phyloP scores from a whole-genome alignment of 371 early-diverging fungal genomes.

The Lichtheimia hyalospora region DNA sequence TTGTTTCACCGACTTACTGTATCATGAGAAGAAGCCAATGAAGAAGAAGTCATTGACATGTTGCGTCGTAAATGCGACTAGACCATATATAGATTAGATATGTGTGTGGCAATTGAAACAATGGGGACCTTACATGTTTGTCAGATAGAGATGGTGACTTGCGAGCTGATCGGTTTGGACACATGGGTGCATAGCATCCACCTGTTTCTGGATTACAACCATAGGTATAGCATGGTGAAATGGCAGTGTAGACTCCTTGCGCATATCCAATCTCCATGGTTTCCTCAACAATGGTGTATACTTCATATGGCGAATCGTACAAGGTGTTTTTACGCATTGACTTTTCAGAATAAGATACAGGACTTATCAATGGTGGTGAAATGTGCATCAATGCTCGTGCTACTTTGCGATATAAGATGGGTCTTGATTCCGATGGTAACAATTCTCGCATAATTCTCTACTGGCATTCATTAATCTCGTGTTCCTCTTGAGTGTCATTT shows the following conservation, averaged over 20 bases:
- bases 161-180: slow-evolving; percentile 28
- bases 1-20: slow-evolving; percentile 26
- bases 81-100: neutral
- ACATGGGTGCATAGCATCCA: slow-evolving; percentile 42
- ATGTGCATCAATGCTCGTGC: slow-evolving; percentile 35
- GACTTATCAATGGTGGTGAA: slow-evolving; percentile 32
- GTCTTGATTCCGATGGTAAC: slow-evolving; percentile 20
- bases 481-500: neutral
- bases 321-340: slow-evolving; percentile 37
- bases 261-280: slow-evolving; percentile 21
- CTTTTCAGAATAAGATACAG: slow-evolving; percentile 43
- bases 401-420: slow-evolving; percentile 24
- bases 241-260: slow-evolving; percentile 38
- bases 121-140: neutral
- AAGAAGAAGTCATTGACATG: slow-evolving; percentile 13
- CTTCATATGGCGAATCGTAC: slow-evolving; percentile 35
- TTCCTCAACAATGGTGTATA: slow-evolving; percentile 34
- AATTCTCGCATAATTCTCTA: slow-evolving; percentile 38
- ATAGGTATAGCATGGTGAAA: slow-evolving; percentile 37
- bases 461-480: neutral
- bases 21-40: slow-evolving; percentile 36
- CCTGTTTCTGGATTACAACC: slow-evolving; percentile 34
- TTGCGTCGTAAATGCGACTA: slow-evolving; percentile 7
- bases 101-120: neutral
- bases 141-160: neutral